A percentile compares a stretch with the other conserved stretches of the same genome.
Conservation (phyloP, 2,329 filamentous ascomycete genomes). For the Didymella exigua region DNA sequence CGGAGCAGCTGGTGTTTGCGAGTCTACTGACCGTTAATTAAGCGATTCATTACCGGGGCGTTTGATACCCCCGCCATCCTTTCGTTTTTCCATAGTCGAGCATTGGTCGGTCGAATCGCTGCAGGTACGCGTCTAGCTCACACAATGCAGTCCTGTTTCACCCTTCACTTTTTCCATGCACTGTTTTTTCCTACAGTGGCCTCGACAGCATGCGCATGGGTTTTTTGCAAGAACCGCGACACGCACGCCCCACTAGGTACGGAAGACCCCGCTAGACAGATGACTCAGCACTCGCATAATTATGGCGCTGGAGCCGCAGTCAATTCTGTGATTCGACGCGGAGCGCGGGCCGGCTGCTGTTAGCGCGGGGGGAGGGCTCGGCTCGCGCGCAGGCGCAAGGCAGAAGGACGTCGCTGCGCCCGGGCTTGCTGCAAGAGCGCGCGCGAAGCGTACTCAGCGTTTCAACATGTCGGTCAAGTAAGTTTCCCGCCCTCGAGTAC, state of each 20-base stretch:
- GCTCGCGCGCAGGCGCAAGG: conserved; percentile 14
- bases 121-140: conserved; percentile 16
- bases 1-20: not conserved
- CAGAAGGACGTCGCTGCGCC: too few species aligned
- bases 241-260: conserved; percentile 25
- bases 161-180: not conserved
- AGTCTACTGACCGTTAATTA: conserved; percentile 11
- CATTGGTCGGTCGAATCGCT: conserved; percentile 3
- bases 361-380: not conserved
- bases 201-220: not conserved
- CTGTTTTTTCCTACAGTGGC: not conserved
- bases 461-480: conserved; percentile 49
- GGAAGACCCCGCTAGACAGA: conserved; percentile 31
- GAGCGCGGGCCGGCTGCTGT: conserved; percentile 13
- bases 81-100: not conserved
- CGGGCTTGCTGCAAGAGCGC: conserved; percentile 23
- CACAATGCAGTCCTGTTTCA: not conserved
- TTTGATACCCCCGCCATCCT: not conserved
- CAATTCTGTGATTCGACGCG: conserved; percentile 29
- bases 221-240: conserved; percentile 23
- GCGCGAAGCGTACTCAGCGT: conserved; percentile 28
- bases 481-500: conserved; percentile 27
- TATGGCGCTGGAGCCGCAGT: conserved; percentile 25
- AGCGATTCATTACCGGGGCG: conserved; percentile 1
- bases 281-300: conserved; percentile 30